phyloP scores from a whole-genome alignment of 139 green algal genomes.

The Chlamydomonas sphaeroides region DNA sequence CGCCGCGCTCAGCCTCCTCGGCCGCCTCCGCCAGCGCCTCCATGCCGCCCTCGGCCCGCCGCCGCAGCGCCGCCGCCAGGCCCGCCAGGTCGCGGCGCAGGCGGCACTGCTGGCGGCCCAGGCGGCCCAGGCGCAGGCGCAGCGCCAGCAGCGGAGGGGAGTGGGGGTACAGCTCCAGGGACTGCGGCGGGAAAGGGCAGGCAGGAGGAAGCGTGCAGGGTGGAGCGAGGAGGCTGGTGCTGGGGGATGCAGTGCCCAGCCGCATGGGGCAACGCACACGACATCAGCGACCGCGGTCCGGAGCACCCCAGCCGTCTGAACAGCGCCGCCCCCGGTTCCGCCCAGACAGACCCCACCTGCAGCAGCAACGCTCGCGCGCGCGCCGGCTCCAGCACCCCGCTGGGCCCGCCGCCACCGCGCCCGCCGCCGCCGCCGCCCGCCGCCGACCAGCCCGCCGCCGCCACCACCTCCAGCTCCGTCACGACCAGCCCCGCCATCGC shows the following conservation, averaged over 20 bases:
- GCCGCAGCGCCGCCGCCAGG: slow-evolving; percentile 1
- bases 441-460: neutral
- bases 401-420: neutral
- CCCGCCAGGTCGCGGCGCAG: slow-evolving; percentile 61
- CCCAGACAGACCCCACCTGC: no score
- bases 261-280: no score
- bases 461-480: slow-evolving; percentile 39
- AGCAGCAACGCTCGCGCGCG: slow-evolving; percentile 6
- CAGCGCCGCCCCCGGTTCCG: no score
- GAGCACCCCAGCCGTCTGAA: no score
- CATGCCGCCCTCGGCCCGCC: neutral
- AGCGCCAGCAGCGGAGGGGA: slow-evolving; percentile 52
- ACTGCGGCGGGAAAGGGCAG: neutral
- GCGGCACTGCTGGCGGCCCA: slow-evolving; percentile 14
- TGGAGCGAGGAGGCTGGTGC: no score
- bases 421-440: slow-evolving; percentile 9
- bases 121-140: slow-evolving; percentile 23
- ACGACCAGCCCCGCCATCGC: slow-evolving; percentile 54
- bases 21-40: slow-evolving; percentile 15
- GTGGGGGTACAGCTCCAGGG: slow-evolving; percentile 61
- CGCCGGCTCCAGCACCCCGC: neutral
- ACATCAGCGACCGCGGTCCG: no score
- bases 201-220: neutral
- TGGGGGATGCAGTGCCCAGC: no score
- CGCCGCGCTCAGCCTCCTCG: neutral